Evolutionary conservation across 129 eudicot species (phyloP), one percentile per base, ranked within the genome.

Genomic region (Erigeron canadensis): DNA sequence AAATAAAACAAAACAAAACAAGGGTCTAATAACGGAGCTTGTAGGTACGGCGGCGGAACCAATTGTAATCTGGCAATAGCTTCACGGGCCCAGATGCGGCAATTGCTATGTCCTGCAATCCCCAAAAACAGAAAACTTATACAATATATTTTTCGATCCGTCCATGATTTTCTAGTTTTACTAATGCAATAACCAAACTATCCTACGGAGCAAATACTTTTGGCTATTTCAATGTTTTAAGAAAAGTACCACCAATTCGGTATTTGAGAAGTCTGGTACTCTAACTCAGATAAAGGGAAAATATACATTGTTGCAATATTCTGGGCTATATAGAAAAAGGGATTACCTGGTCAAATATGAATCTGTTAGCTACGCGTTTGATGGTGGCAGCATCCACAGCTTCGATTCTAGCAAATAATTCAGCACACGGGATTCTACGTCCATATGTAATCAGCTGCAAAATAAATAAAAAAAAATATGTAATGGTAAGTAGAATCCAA

Each of bases 31-130:
- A 93, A 65, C 98, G 91, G 78, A 85, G 88, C 95, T 84, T 81
- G 89, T 83, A 93, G 21, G 98, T 93, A 76, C 98, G 85, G 81
- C 96, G 95, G 48, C 98, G 80, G 88, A 93, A 93, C 98, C 98
- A 89, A 83, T 87, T 93, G 88, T 93, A 93, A 80, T 93, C 98
- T 0, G 98, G 98, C 75, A 93, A 73, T 62, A 81, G 79, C 81
- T 89, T 87, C 72, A 93, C 87, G 39, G 98, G 96, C 9, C 98
- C 98, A 10, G 84, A 48, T 19, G 95, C 95, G 28, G 96, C 80
- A 55, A 93, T 85, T 7, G 98, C 96, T 54, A 93, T 54, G 80
- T 93, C 98, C 98, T 93, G 86, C 72, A 80, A 63, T 66, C 19
- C n/a, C 22, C 62, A 17, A 72, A 72, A 66, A 65, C 40, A 12